Conservation (phyloP, 768 basidiomycete genomes). For the Clavaria fumosa region DNA sequence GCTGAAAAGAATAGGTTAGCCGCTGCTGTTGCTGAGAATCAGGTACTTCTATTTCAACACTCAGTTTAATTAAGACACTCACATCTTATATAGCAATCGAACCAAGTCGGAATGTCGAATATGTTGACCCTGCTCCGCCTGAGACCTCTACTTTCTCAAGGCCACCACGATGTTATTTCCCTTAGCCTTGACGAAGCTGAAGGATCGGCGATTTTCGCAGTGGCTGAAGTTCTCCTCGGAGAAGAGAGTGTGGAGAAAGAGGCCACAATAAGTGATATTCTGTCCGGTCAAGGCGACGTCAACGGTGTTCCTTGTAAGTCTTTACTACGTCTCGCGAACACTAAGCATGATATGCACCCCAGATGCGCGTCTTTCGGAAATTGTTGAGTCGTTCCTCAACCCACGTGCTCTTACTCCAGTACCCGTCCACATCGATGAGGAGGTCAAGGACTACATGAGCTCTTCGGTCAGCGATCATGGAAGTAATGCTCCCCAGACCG, state of each 20-base stretch:
- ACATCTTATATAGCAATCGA: constrained; percentile 3
- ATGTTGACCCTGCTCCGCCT: constrained; percentile 47
- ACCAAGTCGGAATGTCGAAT: constrained; percentile 29
- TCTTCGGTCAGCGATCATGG: no score
- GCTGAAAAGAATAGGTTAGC: constrained; percentile 38
- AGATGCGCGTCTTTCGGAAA: constrained; percentile 51
- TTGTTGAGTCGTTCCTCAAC: constrained; percentile 36
- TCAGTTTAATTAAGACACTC: background rate
- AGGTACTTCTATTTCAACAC: constrained; percentile 27
- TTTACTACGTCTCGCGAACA: no score
- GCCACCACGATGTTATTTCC: constrained; percentile 26
- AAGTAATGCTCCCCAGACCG: background rate
- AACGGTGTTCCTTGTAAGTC: constrained; percentile 50
- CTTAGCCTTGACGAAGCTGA: constrained; percentile 37
- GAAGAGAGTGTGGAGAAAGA: constrained; percentile 37
- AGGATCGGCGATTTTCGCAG: constrained; percentile 35
- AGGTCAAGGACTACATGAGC: constrained; percentile 11
- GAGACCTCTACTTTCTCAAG: constrained; percentile 31
- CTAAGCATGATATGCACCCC: constrained; percentile 6
- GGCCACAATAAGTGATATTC: constrained; percentile 35
- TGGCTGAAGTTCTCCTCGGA: constrained; percentile 38
- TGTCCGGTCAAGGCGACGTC: constrained; percentile 42
- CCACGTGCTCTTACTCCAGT: constrained; percentile 29
- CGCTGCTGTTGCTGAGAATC: constrained; percentile 38
- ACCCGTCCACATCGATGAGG: constrained; percentile 19